Evolutionary conservation across 345 rosid species (phyloP).

Genomic region (Gossypium stocksii): DNA sequence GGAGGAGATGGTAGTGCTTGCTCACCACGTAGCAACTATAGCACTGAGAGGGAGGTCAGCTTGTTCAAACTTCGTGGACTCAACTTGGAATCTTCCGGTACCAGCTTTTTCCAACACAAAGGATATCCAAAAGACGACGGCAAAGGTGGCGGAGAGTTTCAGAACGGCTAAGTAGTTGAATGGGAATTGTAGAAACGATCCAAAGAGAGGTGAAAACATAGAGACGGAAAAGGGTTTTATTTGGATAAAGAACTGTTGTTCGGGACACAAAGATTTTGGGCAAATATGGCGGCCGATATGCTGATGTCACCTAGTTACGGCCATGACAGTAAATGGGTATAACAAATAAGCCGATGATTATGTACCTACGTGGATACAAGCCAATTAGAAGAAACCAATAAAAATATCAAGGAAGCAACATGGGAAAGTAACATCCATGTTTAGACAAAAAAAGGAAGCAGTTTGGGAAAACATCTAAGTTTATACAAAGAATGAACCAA

Average conservation of each 20-base stretch:
- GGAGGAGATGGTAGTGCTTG: conserved; percentile 86
- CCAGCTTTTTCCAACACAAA: conserved; percentile 55
- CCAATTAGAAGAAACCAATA: too few relatives aligned
- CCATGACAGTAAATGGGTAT: conserved; percentile 8
- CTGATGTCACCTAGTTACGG: conserved; percentile 53
- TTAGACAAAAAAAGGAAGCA: too few relatives aligned
- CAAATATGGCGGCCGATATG: conserved; percentile 77
- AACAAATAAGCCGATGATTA: conserved; percentile 32
- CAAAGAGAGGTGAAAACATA: neutral
- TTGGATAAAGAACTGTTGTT: conserved; percentile 62
- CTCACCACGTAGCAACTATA: conserved; percentile 81
- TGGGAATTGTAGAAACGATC: neutral
- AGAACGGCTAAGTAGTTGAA: conserved; percentile 25
- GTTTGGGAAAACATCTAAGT: too few relatives aligned
- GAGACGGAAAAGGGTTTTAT: conserved; percentile 28
- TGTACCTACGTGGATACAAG: conserved; percentile 26
- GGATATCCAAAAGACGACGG: conserved; percentile 75
- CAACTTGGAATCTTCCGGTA: conserved; percentile 59
- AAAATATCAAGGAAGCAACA: too few relatives aligned
- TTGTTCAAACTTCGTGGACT: conserved; percentile 87
- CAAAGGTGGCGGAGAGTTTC: conserved; percentile 50
- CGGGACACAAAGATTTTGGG: conserved; percentile 55
- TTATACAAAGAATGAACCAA: too few relatives aligned
- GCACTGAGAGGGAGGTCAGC: conserved; percentile 68
- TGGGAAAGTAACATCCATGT: too few relatives aligned